phyloP scores from a whole-genome alignment of 371 early-diverging fungal genomes.

The Chytridium lagenaria region DNA sequence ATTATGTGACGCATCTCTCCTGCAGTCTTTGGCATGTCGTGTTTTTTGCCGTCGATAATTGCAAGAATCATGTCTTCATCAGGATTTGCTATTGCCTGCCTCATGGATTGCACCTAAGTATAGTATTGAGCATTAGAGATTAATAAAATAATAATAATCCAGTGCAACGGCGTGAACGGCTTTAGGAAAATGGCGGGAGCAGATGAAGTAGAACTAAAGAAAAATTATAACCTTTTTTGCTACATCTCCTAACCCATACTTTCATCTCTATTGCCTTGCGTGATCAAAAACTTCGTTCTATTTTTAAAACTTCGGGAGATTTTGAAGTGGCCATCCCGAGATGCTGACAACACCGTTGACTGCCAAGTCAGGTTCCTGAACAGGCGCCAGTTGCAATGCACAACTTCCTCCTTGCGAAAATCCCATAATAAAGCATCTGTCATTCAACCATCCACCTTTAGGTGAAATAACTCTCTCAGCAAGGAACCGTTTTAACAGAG shows the following conservation, averaged over 20 bases:
- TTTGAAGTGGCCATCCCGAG: constrained; percentile 34
- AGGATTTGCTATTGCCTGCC: neutral
- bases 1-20: constrained; percentile 46
- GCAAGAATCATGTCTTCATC: constrained; percentile 10
- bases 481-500: constrained; percentile 26
- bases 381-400: constrained; percentile 67
- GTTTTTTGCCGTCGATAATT: constrained; percentile 30
- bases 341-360: constrained; percentile 46
- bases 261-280: constrained; percentile 43
- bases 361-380: constrained; percentile 41
- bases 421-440: constrained; percentile 69
- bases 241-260: too few relatives aligned
- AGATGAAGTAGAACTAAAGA: too few relatives aligned
- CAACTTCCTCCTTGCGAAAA: constrained; percentile 77
- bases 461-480: constrained; percentile 8
- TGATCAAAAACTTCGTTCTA: constrained; percentile 30
- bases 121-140: too few relatives aligned
- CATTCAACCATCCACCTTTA: constrained; percentile 35
- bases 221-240: too few relatives aligned
- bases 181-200: too few relatives aligned
- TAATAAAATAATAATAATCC: too few relatives aligned
- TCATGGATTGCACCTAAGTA: too few relatives aligned
- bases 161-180: too few relatives aligned
- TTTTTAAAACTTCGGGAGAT: neutral
- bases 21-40: constrained; percentile 30